A percentile compares a stretch with the other conserved stretches of the same genome.
These are phyloP conservation scores for Trichoderma virens DNA, from an alignment of 495 filamentous ascomycete genomes.

Conservation along the genomic window DNA sequence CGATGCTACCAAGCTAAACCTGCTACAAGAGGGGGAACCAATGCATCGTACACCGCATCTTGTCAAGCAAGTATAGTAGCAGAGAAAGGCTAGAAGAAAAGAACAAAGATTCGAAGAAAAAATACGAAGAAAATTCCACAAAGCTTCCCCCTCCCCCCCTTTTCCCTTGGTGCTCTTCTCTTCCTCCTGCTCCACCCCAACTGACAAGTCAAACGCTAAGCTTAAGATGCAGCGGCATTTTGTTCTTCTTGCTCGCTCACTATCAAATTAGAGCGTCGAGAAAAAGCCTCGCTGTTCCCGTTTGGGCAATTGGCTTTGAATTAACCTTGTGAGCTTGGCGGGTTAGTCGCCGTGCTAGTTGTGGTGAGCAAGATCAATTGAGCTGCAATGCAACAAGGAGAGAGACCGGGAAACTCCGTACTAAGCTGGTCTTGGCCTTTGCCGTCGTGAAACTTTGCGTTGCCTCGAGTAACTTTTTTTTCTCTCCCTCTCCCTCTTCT, in stretches of 20 bases:
- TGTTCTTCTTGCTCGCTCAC: neutral
- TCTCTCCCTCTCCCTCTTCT: neutral
- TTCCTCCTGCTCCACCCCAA: neutral
- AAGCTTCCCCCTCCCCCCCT: neutral
- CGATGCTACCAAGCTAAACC: too few species aligned
- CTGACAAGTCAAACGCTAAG: too few species aligned
- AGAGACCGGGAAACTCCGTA: neutral
- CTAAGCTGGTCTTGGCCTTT: neutral
- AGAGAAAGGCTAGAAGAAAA: too few species aligned
- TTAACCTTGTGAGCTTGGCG: neutral
- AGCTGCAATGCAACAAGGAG: neutral
- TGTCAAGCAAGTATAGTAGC: neutral
- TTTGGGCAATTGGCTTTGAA: neutral
- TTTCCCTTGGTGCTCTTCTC: neutral
- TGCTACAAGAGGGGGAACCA: too few species aligned
- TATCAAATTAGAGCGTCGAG: neutral
- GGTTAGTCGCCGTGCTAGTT: neutral
- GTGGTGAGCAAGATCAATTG: neutral
- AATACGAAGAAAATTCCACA: too few species aligned
- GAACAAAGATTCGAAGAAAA: too few species aligned
- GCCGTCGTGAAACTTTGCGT: neutral
- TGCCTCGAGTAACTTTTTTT: neutral
- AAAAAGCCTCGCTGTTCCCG: constrained; percentile 8
- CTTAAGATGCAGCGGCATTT: constrained; percentile 1
- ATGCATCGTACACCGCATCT: too few species aligned